A percentile compares a stretch with the other conserved stretches of the same genome.
Conservation (phyloP, 2,329 filamentous ascomycete species). For the Pseudocercospora ulei region DNA sequence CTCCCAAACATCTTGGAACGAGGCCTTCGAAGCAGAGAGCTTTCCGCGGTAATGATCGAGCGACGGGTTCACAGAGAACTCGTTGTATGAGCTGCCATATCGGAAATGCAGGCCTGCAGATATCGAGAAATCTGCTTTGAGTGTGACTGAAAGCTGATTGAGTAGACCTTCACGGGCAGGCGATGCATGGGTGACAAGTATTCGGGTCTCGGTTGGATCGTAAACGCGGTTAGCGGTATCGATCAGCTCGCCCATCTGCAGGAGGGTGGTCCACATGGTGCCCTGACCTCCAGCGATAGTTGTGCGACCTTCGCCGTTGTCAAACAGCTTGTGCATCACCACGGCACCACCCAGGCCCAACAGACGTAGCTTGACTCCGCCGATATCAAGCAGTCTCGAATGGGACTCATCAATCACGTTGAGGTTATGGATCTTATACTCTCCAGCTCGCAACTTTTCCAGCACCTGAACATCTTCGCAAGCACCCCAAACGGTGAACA, state of each 20-base stretch:
- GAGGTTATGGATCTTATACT: constrained; percentile 95
- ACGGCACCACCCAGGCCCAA: constrained; percentile 90
- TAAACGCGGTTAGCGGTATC: constrained; percentile 98
- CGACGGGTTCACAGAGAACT: constrained; percentile 97
- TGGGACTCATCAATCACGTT: constrained; percentile 98
- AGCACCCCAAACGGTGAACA: constrained; percentile 98
- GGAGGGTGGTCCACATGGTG: constrained; percentile 97
- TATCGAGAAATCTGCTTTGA: constrained; percentile 97
- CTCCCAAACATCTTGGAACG: constrained; percentile 99
- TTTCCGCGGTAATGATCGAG: constrained; percentile 98
- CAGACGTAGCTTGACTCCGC: constrained; percentile 88
- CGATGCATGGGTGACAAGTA: constrained; percentile 95
- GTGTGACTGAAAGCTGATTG: constrained; percentile 91
- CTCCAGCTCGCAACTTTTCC: constrained; percentile 92
- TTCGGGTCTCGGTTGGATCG: constrained; percentile 90
- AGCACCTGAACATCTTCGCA: constrained; percentile 96
- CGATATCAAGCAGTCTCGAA: constrained; percentile 86
- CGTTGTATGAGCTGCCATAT: constrained; percentile 98
- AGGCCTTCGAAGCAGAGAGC: constrained; percentile 92
- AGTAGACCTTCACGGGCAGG: constrained; percentile 91
- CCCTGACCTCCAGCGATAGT: constrained; percentile 97
- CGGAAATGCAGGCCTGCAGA: constrained; percentile 96
- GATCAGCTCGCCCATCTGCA: constrained; percentile 96
- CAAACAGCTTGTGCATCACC: constrained; percentile 99
- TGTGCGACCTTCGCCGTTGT: constrained; percentile 94